These are phyloP conservation scores for Cardiospermum halicacabum DNA, from an alignment of 345 rosid species.

Conservation along the genomic window DNA sequence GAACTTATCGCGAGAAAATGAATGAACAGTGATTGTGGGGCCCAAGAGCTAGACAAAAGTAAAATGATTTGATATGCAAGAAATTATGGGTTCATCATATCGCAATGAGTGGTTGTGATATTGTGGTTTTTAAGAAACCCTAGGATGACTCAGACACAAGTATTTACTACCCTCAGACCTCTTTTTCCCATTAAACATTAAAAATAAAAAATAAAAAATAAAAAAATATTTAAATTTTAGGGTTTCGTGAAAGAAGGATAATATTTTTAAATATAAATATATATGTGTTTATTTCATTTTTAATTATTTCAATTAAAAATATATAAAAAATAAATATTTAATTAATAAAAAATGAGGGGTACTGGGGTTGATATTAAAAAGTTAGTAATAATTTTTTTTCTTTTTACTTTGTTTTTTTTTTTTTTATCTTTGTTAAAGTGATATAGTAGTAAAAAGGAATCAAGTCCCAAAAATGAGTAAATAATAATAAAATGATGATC, in stretches of 20 bases:
- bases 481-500: slow-evolving; percentile 14
- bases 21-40: background rate
- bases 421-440: slow-evolving; percentile 5
- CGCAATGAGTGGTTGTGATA: slow-evolving; percentile 21
- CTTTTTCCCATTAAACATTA: too few relatives aligned
- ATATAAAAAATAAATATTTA: too few relatives aligned
- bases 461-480: slow-evolving; percentile 21
- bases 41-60: slow-evolving; percentile 5
- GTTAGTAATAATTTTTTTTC: too few relatives aligned
- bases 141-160: too few relatives aligned
- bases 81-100: slow-evolving; percentile 25
- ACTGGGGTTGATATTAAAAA: too few relatives aligned
- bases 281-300: too few relatives aligned
- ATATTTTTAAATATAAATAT: too few relatives aligned
- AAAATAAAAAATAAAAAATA: too few relatives aligned
- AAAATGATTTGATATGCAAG: slow-evolving; percentile 19
- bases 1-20: slow-evolving; percentile 19
- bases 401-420: too few relatives aligned
- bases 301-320: too few relatives aligned
- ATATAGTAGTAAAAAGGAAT: slow-evolving; percentile 14
- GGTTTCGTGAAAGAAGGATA: slow-evolving; percentile 30
- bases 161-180: too few relatives aligned
- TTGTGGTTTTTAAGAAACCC: slow-evolving; percentile 7
- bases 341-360: too few relatives aligned
- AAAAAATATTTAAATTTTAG: slow-evolving; percentile 4